Base-by-base conservation (phyloP, 495 filamentous ascomycete species). In the Aspergillus bridgeri region DNA sequence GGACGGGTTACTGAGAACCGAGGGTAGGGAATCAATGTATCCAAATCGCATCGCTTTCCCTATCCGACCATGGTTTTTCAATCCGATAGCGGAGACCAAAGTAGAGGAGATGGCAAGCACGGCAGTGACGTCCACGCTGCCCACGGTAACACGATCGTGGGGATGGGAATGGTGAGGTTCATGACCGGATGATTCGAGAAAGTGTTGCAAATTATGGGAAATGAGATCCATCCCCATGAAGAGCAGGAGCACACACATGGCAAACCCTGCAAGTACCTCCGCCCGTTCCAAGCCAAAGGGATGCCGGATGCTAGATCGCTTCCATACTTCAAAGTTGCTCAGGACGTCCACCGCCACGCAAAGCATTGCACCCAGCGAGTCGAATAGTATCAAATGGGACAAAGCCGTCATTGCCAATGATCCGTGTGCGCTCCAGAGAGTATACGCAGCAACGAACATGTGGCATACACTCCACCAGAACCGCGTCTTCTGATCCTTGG, bases 151-250 rank as follows among this genome's bases (percentile, higher is more conserved):
- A 3, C 89, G 81, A 21, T 84, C 80, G 63, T 89, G 84, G 0
- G 77, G 74, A 60, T 91, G 84, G 3, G 80, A 72, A 58, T 90
- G 88, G 66, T 96, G 90, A 2, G 90, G 77, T 55, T 84, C 80
- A 56, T 88, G 83, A 27, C 79, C 76, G 5, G 82, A 77, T 11
- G 81, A 76, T 65, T 88, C 86, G 43, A 98, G 84, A 15, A 92
- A 77, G 70, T 98, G 94, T 66, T 96, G 91, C 17, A 95, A 72
- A 59, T 92, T 91, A 65, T 98, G 94, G 43, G 89, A 92, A 47
- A 98, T 87, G 42, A 98, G 82, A 65, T 98, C 94, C 64, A 98
- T 85, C 20, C 93, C 92, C 84, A 96, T 96, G 70, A 98, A 98
- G 25, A 96, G 81, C 8, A 98, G 84, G 47, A 96, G 87, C 17